Evolutionary conservation across 768 basidiomycete species (phyloP).

Genomic region (Mycena alexandri): DNA sequence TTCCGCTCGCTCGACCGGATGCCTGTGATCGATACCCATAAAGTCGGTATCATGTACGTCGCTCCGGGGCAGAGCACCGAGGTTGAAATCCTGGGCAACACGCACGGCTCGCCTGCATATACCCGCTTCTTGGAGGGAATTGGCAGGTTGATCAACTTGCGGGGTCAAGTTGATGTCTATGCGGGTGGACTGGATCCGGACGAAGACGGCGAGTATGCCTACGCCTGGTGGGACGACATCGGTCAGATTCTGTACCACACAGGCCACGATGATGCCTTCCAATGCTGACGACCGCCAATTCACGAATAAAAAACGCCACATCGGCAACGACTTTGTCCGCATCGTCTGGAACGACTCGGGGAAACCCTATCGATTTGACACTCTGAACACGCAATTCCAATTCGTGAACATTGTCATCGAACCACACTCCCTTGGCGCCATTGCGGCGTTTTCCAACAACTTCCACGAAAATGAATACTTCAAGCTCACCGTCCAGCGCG

Average conservation of each 20-base stretch:
- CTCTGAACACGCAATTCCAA: conserved; percentile 92
- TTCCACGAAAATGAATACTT: conserved; percentile 95
- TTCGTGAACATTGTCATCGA: conserved; percentile 98
- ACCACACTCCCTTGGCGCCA: conserved; percentile 87
- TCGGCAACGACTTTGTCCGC: conserved; percentile 96
- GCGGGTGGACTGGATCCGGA: conserved; percentile 92
- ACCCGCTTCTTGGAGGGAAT: conserved; percentile 93
- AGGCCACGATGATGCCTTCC: conserved; percentile 97
- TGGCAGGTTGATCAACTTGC: conserved; percentile 87
- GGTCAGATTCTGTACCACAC: conserved; percentile 95
- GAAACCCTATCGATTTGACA: conserved; percentile 89
- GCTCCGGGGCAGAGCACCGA: conserved; percentile 91
- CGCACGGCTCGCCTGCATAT: conserved; percentile 94
- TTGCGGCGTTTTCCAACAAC: conserved; percentile 88
- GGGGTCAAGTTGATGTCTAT: conserved; percentile 93
- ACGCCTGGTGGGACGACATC: conserved; percentile 99
- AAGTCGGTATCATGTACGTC: conserved; percentile 96
- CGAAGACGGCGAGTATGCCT: conserved; percentile 95
- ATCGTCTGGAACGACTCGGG: conserved; percentile 99
- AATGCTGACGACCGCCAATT: conserved; percentile 73
- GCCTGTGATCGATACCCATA: conserved; percentile 97
- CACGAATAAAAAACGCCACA: conserved; percentile 92
- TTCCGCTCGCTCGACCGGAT: conserved; percentile 81
- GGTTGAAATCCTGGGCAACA: conserved; percentile 87
- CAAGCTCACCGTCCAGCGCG: conserved; percentile 92